Evolutionary conservation across 2,329 filamentous ascomycete genomes (phyloP), one percentile per base, ranked within the genome.

Genomic region (Aspergillus sojae): DNA sequence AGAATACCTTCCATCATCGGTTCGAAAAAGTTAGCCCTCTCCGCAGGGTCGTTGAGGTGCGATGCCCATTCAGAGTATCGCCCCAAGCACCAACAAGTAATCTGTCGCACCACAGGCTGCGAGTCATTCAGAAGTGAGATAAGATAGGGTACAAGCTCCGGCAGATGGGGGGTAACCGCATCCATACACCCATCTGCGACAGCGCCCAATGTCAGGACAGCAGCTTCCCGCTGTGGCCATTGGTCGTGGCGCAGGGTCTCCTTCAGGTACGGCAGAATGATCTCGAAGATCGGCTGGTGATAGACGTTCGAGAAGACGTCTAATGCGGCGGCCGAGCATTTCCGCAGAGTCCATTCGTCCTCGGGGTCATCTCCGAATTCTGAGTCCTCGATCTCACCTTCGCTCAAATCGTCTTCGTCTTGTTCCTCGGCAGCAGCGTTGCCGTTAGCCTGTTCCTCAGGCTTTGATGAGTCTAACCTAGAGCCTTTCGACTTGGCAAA

Each of bases 1-100:
- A 99, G 82, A 56, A 99, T 94, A 6, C 94, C 95, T 67, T 97
- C 94, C 93, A 99, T 97, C 86, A 98, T 91, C 0, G 94, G 94
- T 72, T 95, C 91, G 72, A 99, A 99, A 78, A 88, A 97, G 62
- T 88, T 86, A 58, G 89, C 86, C 73, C 90, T 90, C 67, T 93
- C 86, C 21, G 82, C 80, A 19, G 84, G 85, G 57, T 90, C 88
- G 28, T 86, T 81, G 26, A 97, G 85, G 66, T 89, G 87, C 5
- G 93, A 91, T 11, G 94, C 94, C 95, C 95, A 99, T 52, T 89
- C 84, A 5, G 95, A 97, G 78, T 97, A 99, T 53, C 95, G 88
- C 21, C 94, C 94, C 26, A 99, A 86, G 6, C 95, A 96, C 95
- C 95, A 99, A 79, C 95, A 99, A 28, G 94, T 98, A 69, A 99